Conservation (phyloP, 208 protist genomes). For the Leishmania braziliensis region DNA sequence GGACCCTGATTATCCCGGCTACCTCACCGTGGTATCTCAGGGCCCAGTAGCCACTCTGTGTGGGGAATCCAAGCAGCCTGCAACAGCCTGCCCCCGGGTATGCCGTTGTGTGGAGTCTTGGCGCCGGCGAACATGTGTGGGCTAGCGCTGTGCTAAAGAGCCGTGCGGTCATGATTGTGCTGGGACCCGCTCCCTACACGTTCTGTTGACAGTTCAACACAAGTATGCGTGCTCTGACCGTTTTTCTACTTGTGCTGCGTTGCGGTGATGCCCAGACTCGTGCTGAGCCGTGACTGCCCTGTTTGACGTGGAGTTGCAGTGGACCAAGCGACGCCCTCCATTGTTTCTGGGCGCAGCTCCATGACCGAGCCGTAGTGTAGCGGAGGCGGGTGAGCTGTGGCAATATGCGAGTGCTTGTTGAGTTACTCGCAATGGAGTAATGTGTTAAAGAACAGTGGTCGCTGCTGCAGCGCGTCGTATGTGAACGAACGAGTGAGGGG, state of each 20-base stretch:
- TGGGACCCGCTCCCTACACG: background rate
- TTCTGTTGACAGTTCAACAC: background rate
- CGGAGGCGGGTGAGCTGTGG: background rate
- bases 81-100: background rate
- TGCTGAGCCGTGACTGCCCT: too few relatives aligned
- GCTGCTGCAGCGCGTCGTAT: background rate
- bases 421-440: background rate
- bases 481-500: background rate
- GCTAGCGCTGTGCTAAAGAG: background rate
- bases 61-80: background rate
- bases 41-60: background rate
- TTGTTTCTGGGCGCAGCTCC: background rate
- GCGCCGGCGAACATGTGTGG: background rate
- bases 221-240: background rate
- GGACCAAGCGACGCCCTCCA: too few relatives aligned
- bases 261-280: too few relatives aligned
- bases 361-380: background rate
- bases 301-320: too few relatives aligned
- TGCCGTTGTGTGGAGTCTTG: background rate
- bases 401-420: background rate
- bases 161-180: background rate
- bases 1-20: background rate
- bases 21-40: background rate
- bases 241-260: background rate
- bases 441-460: background rate